A percentile compares a stretch with the other conserved stretches of the same genome.
Conservation (phyloP, 2,329 filamentous ascomycete species). For the Graphilbum sp. region DNA sequence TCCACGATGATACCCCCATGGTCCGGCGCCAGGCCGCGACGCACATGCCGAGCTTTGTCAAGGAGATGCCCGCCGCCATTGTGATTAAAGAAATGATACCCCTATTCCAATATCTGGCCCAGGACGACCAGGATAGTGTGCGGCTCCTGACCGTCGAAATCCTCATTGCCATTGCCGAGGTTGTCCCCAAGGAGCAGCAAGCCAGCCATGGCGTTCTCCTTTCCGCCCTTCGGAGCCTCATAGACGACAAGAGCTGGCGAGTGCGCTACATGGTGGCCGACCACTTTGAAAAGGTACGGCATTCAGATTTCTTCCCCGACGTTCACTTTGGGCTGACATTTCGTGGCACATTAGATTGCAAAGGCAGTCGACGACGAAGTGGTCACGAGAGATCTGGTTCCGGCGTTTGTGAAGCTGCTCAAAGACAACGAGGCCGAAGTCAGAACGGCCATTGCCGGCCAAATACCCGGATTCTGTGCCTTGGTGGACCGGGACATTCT, state of each 20-base stretch:
- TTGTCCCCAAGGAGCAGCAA: constrained; percentile 95
- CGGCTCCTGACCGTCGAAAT: constrained; percentile 91
- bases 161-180: constrained; percentile 88
- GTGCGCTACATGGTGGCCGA: constrained; percentile 99
- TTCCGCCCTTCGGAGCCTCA: constrained; percentile 77
- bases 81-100: constrained; percentile 99
- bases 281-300: constrained; percentile 77
- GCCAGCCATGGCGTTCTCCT: constrained; percentile 87
- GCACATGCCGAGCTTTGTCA: constrained; percentile 93
- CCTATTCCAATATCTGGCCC: constrained; percentile 89
- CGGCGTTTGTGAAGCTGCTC: constrained; percentile 90
- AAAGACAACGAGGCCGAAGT: constrained; percentile 98
- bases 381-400: constrained; percentile 81
- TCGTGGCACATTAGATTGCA: constrained; percentile 49
- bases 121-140: constrained; percentile 96
- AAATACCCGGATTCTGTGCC: constrained; percentile 92
- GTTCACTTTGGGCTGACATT: neutral
- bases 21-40: constrained; percentile 92
- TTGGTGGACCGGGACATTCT: constrained; percentile 77
- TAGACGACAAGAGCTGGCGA: constrained; percentile 99
- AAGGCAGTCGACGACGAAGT: constrained; percentile 98
- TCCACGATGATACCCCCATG: constrained; percentile 98
- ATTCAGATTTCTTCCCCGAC: neutral
- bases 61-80: constrained; percentile 81
- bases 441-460: constrained; percentile 86